Percentiles rank a stretch among this genome's conserved stretches.
Conservation (phyloP, 495 filamentous ascomycete species). For the Tirmania nivea region DNA sequence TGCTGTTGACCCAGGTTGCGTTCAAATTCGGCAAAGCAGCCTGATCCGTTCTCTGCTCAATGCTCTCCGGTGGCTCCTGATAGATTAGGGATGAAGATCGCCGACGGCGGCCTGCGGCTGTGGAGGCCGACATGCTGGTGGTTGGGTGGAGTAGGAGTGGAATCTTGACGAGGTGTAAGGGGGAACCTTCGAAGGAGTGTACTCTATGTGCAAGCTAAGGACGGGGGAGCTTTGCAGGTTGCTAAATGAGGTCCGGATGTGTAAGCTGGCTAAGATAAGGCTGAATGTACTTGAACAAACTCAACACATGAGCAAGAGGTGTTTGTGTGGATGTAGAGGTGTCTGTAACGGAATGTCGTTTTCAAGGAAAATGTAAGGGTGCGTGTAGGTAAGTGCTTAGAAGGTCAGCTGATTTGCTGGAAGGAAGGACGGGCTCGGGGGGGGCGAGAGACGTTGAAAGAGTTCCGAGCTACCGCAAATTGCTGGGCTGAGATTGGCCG, state of each 20-base stretch:
- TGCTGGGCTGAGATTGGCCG: slow-evolving; percentile 2
- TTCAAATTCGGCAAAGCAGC: slow-evolving; percentile 85
- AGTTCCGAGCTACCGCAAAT: too few relatives aligned
- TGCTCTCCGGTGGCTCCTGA: slow-evolving; percentile 76
- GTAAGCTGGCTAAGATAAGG: slow-evolving; percentile 4
- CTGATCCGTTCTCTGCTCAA: slow-evolving; percentile 93
- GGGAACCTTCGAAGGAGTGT: too few relatives aligned
- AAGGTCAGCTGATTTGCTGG: too few relatives aligned
- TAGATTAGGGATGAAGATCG: slow-evolving; percentile 92
- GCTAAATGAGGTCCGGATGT: neutral
- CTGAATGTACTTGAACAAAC: slow-evolving; percentile 1
- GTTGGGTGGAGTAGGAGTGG: slow-evolving; percentile 18
- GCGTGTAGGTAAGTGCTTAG: too few relatives aligned
- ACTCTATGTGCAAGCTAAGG: too few relatives aligned
- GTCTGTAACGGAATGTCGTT: too few relatives aligned
- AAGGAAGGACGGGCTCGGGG: too few relatives aligned
- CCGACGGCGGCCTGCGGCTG: slow-evolving; percentile 42
- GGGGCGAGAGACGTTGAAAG: too few relatives aligned
- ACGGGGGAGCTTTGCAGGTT: too few relatives aligned
- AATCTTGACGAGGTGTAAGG: slow-evolving; percentile 10
- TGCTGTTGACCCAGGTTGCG: slow-evolving; percentile 95
- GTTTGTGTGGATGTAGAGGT: neutral
- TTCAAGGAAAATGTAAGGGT: too few relatives aligned
- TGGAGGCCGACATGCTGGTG: slow-evolving; percentile 17
- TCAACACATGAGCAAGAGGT: too few relatives aligned